Evolutionary conservation across 305 asterid genomes (phyloP), one percentile per base, ranked within the genome.

Genomic region (Fraxinus sp.): DNA sequence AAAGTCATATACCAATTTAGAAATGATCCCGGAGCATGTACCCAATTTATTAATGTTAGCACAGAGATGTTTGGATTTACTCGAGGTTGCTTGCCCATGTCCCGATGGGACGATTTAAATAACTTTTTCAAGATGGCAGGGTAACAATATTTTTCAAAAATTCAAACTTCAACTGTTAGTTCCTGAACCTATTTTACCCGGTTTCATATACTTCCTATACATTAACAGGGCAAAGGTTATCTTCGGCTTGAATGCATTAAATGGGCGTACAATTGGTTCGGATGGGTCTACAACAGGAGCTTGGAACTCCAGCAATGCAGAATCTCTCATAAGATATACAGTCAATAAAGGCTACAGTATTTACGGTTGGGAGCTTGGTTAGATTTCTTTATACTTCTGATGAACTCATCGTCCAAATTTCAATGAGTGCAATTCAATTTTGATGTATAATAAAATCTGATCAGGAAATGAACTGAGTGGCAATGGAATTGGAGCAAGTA

Each of bases 291-390:
- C 86, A 46, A 75, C 83, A 20, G 97, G 95, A 80, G 90, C 93
- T 55, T 94, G 98, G 98, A 78, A 93, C 86, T 88, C 96, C 28
- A 93, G 89, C 83, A 94, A 93, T 84, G 90, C 97, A 49, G 91
- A 88, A 76, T 85, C 87, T 81, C 90, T 95, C 24, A 90, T 95
- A 44, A 84, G 89, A 85, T 90, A 91, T 82, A 93, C 95, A 3
- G 91, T 87, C 1, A 81, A 84, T n/a, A 90, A 79, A 64, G 89
- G 90, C 78, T 90, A 88, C 84, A 57, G 80, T 18, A 89, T 94
- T 78, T 72, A 88, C 49, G 98, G 97, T 77, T 95, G 98, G 99
- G 98, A 95, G 92, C 97, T 95, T 20, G 98, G 98, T 93, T 88
- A 75, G 84, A 86, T 74, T 36, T 79, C 76, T 46, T 73, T 49